Conservation (phyloP, 495 filamentous ascomycete genomes). For the Lasiosphaeriaceae sp. region DNA sequence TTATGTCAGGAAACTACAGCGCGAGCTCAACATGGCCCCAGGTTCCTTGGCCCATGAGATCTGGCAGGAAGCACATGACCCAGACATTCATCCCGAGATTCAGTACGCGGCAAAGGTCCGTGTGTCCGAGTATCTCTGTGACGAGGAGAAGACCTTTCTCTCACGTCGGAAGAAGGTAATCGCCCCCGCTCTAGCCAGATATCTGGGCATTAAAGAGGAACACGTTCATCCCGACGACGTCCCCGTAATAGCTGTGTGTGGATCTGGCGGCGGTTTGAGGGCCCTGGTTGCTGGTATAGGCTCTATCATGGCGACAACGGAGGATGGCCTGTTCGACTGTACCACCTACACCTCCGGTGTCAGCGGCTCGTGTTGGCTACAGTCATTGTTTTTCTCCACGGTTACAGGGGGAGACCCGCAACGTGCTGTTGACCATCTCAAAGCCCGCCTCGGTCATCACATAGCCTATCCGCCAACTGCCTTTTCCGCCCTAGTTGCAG, state of each 20-base stretch:
- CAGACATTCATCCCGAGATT: constrained; percentile 81
- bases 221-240: constrained; percentile 92
- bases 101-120: constrained; percentile 72
- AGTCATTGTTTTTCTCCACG: constrained; percentile 84
- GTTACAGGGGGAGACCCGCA: constrained; percentile 61
- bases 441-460: constrained; percentile 76
- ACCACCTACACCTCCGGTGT: constrained; percentile 93
- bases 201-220: constrained; percentile 68
- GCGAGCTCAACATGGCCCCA: constrained; percentile 78
- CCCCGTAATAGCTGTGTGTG: constrained; percentile 86
- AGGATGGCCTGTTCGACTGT: constrained; percentile 88
- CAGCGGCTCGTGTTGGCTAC: constrained; percentile 92
- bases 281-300: constrained; percentile 87
- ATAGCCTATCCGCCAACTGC: constrained; percentile 88
- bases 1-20: constrained; percentile 78
- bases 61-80: constrained; percentile 85
- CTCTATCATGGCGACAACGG: constrained; percentile 72
- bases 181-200: constrained; percentile 69
- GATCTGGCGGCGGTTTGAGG: constrained; percentile 85
- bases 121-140: constrained; percentile 75
- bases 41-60: constrained; percentile 89
- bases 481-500: constrained; percentile 67
- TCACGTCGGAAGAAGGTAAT: constrained; percentile 59
- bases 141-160: constrained; percentile 74
- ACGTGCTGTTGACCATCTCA: constrained; percentile 75